Base-by-base conservation (phyloP, 208 protist genomes). In the Acanthamoeba healyi region DNA sequence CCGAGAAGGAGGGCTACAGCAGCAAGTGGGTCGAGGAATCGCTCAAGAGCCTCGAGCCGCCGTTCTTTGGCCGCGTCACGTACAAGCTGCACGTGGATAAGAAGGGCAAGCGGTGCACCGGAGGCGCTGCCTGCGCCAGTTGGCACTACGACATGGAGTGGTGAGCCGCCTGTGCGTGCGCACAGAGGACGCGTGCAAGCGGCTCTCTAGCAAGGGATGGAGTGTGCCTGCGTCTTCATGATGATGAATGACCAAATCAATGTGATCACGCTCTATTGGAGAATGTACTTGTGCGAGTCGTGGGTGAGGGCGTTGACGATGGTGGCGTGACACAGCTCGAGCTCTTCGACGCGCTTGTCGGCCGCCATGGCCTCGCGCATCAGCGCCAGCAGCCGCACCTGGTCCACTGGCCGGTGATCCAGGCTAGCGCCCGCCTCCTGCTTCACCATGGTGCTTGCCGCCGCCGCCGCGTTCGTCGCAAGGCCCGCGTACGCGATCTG, bases 141-240 rank as follows among this genome's bases (percentile, higher is more conserved):
- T 74, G 65, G 65, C 36, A 74, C 5, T 2, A 74, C n/a, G 65
- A 74, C 29, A 74, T 74, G 65, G 65, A 74, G 36, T 74, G 65
- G 65, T 74, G 65, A 74, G n/a, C n/a, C n/a, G n/a, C n/a, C n/a
- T n/a, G n/a, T n/a, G n/a, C n/a, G n/a, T n/a, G n/a, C n/a, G n/a
- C n/a, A n/a, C n/a, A n/a, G n/a, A n/a, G n/a, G n/a, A n/a, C n/a
- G n/a, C n/a, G n/a, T n/a, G n/a, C n/a, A n/a, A n/a, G n/a, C n/a
- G n/a, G n/a, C n/a, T n/a, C n/a, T n/a, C n/a, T n/a, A n/a, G n/a
- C n/a, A n/a, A n/a, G n/a, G n/a, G n/a, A n/a, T n/a, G n/a, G n/a
- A n/a, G n/a, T n/a, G n/a, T n/a, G n/a, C n/a, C n/a, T n/a, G n/a
- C n/a, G n/a, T n/a, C n/a, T n/a, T n/a, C n/a, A n/a, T n/a, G n/a